Evolutionary conservation across 345 rosid genomes (phyloP).

Genomic region (Hibiscus mutabilis): DNA sequence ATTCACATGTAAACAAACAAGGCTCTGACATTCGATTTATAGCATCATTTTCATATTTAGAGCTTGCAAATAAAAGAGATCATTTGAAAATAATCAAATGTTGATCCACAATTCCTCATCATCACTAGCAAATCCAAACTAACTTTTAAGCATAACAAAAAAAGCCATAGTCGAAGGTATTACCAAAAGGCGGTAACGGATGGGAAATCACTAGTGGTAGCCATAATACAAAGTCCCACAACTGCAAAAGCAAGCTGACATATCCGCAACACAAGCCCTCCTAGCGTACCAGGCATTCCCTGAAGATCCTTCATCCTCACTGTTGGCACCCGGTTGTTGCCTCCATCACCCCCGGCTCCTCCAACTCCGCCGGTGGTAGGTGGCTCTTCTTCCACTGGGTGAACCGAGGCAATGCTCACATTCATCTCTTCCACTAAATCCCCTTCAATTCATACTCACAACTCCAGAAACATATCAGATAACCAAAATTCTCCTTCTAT

Average conservation of each 20-base stretch:
- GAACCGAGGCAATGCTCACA: conserved; percentile 78
- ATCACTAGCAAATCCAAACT: neutral
- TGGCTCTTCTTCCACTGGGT: conserved; percentile 65
- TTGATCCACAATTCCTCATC: neutral
- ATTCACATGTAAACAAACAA: neutral
- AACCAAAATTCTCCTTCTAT: neutral
- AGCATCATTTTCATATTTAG: neutral
- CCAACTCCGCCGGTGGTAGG: conserved; percentile 38
- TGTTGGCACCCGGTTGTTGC: conserved; percentile 37
- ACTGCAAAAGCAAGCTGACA: conserved; percentile 59
- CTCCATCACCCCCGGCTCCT: neutral
- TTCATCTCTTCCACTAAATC: conserved; percentile 49
- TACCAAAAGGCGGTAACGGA: conserved; percentile 76
- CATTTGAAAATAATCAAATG: neutral
- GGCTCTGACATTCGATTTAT: neutral
- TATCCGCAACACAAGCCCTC: conserved; percentile 50
- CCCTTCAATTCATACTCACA: conserved; percentile 36
- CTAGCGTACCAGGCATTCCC: conserved; percentile 68
- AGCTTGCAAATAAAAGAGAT: neutral
- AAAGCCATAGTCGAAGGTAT: conserved; percentile 56
- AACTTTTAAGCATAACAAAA: neutral
- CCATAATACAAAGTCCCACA: conserved; percentile 56
- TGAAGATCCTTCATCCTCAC: conserved; percentile 64
- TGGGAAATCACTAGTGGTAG: conserved; percentile 67
- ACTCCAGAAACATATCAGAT: neutral